Evolutionary conservation across 305 asterid genomes (phyloP), one percentile per base, ranked within the genome.

Genomic region (Caryopteris hybrid): DNA sequence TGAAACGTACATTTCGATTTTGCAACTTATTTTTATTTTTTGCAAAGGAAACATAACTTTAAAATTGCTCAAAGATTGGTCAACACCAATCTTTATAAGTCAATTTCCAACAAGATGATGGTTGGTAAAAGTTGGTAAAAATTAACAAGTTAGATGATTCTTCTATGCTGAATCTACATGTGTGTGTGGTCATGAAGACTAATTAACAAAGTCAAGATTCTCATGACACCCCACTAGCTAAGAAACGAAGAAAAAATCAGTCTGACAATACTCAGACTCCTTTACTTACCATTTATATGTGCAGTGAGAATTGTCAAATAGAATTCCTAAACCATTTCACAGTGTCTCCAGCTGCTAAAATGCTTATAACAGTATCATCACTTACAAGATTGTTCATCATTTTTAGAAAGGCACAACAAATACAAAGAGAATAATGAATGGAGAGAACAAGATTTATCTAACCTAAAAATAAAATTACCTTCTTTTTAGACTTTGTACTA

Each of bases 401-500:
- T 29, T 16, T 42, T 34, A 14, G 39, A 31, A 17, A 29, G 51
- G 22, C 25, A 20, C 29, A 33, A 43, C 27, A 25, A 18, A 43
- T 48, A 53, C 39, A 52, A 53, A 17, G 17, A 55, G 13, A 51
- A 61, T 31, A 59, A 55, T 7, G 18, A n/a, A 23, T 6, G 6
- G 34, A 23, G 14, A 52, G 29, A 21, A 54, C 7, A 31, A n/a
- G 31, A 46, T 64, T 16, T 18, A 8, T 27, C 13, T 43, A 51
- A 43, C 56, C 17, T 43, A 70, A 33, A 39, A 41, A 53, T 65
- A 47, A 36, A 36, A 11, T 36, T 74, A 85, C 97, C 97, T 86
- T 88, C 79, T 86, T 88, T 51, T 70, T 81, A 34, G 96, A 81
- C 84, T 80, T 86, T 18, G 61, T 64, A 71, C 81, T 79, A 72